Percentiles rank a stretch among this genome's conserved stretches.
These are phyloP conservation scores for Croton laevigatus DNA, from an alignment of 441 rosid genomes.

Conservation along the genomic window DNA sequence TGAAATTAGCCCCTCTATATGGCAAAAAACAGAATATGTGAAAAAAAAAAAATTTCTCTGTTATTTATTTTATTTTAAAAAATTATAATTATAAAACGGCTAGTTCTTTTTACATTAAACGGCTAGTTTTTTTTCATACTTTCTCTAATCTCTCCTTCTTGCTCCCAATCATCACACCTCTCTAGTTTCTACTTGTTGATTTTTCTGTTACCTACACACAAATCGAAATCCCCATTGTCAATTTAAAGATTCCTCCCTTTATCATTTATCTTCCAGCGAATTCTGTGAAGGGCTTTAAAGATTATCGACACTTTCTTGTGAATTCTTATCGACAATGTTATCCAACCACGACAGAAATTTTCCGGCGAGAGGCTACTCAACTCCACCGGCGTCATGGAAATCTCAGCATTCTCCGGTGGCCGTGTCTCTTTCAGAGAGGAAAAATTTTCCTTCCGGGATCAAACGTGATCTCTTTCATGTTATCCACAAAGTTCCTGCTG, in stretches of 20 bases:
- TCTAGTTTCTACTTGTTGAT: background rate
- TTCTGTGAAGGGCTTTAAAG: constrained; percentile 12
- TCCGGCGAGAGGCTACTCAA: constrained; percentile 28
- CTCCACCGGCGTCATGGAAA: constrained; percentile 40
- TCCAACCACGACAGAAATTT: constrained; percentile 16
- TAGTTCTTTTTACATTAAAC: constrained; percentile 27
- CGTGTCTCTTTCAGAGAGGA: constrained; percentile 42
- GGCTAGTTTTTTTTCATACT: constrained; percentile 24
- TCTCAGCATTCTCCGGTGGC: constrained; percentile 19
- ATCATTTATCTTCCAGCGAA: constrained; percentile 4
- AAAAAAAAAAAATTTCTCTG: too few species aligned
- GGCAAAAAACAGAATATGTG: too few species aligned
- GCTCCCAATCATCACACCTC: constrained; percentile 23
- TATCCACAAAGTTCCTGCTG: constrained; percentile 67
- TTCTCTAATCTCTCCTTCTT: constrained; percentile 3
- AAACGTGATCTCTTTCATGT: constrained; percentile 54
- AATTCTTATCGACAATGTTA: constrained; percentile 20
- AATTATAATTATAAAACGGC: too few species aligned
- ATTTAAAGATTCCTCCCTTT: background rate
- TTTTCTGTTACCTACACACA: background rate
- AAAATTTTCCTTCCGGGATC: constrained; percentile 15
- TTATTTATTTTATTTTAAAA: too few species aligned
- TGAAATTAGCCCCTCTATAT: too few species aligned
- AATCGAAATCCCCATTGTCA: background rate
- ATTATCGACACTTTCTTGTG: background rate